These are phyloP conservation scores for Paracorniculantispora psalliotae DNA, from an alignment of 2,329 filamentous ascomycete species.

Conservation along the genomic window DNA sequence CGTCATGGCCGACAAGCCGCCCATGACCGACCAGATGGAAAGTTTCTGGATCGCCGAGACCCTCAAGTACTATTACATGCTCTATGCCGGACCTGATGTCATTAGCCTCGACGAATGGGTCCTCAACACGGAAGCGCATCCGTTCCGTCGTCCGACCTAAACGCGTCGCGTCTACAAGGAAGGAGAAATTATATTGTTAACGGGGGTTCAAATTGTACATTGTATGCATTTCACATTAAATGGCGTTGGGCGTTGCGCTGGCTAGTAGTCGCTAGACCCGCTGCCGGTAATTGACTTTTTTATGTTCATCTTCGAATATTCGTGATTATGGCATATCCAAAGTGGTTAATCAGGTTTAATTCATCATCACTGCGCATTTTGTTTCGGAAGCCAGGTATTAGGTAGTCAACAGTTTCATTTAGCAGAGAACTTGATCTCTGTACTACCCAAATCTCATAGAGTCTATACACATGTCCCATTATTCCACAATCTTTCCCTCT, in stretches of 20 bases:
- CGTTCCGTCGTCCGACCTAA: slow-evolving; percentile 43
- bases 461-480: slow-evolving; percentile 4
- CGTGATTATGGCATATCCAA: background rate
- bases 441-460: background rate
- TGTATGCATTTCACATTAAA: background rate
- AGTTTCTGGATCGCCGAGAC: slow-evolving; percentile 91
- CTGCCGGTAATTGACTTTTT: background rate
- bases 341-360: background rate
- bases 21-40: slow-evolving; percentile 64
- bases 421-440: background rate
- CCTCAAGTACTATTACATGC: slow-evolving; percentile 84
- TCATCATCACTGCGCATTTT: background rate
- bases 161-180: background rate
- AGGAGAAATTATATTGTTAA: background rate
- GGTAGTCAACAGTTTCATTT: background rate
- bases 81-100: slow-evolving; percentile 65
- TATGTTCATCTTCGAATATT: too few species aligned
- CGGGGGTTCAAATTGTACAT: background rate
- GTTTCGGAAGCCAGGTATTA: background rate
- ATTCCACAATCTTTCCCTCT: background rate
- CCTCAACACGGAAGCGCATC: slow-evolving; percentile 60
- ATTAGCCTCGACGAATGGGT: slow-evolving; percentile 66
- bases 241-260: background rate
- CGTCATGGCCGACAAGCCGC: slow-evolving; percentile 43
- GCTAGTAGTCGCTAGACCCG: background rate